These are phyloP conservation scores for Colletotrichum phormii DNA, from an alignment of 2,329 filamentous ascomycete genomes.

Conservation along the genomic window DNA sequence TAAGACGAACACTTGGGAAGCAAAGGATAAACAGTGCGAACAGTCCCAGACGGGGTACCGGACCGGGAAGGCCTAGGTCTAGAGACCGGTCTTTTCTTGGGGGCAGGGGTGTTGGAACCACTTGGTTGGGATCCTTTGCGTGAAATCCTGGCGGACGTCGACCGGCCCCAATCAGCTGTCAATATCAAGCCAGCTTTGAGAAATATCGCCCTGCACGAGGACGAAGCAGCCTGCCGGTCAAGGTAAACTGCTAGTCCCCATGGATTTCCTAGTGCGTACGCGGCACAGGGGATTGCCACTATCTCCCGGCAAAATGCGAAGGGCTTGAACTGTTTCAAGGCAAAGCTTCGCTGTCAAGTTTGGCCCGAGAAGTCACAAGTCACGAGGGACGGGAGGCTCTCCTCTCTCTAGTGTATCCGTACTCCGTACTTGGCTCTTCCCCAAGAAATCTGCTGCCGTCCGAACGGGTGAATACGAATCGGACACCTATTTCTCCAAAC, in stretches of 20 bases:
- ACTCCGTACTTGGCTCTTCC: background rate
- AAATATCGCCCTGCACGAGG: slow-evolving; percentile 13
- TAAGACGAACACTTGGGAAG: slow-evolving; percentile 18
- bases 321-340: slow-evolving; percentile 24
- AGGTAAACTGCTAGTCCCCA: slow-evolving; percentile 6
- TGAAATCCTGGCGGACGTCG: slow-evolving; percentile 14
- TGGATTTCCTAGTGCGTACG: slow-evolving; percentile 3
- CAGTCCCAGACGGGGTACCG: slow-evolving; percentile 6
- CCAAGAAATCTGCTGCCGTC: slow-evolving; percentile 21
- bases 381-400: background rate
- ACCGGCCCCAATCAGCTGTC: slow-evolving; percentile 24
- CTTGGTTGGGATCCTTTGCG: slow-evolving; percentile 31
- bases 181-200: slow-evolving; percentile 1
- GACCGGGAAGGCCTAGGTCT: slow-evolving; percentile 17
- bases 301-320: slow-evolving; percentile 30
- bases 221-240: slow-evolving; percentile 17
- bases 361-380: slow-evolving; percentile 6
- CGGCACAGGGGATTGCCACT: slow-evolving; percentile 25
- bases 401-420: background rate
- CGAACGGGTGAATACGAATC: slow-evolving; percentile 24
- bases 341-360: slow-evolving; percentile 30
- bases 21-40: slow-evolving; percentile 17
- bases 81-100: background rate
- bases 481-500: background rate
- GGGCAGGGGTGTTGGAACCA: slow-evolving; percentile 5